These are phyloP conservation scores for Starmerella stigmatis DNA, from an alignment of 805 yeast species.

Conservation along the genomic window DNA sequence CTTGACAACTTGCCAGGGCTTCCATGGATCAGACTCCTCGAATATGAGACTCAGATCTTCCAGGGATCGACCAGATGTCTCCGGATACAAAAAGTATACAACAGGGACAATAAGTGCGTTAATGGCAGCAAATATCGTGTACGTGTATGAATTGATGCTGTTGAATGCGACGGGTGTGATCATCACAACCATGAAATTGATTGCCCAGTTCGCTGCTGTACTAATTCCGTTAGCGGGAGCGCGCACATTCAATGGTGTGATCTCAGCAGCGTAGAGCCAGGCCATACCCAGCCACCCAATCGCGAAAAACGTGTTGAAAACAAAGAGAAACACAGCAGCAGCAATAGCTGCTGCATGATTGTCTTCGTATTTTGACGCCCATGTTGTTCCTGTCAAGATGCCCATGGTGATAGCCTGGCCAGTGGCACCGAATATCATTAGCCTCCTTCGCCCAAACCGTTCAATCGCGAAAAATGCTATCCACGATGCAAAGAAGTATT, in stretches of 20 bases:
- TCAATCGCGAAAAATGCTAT: conserved; percentile 49
- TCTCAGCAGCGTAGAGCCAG: conserved; percentile 55
- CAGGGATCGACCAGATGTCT: conserved; percentile 49
- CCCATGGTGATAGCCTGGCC: conserved; percentile 36
- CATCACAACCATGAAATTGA: conserved; percentile 56
- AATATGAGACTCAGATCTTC: conserved; percentile 42
- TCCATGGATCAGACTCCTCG: conserved; percentile 38
- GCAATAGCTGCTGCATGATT: conserved; percentile 41
- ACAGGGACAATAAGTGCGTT: conserved; percentile 40
- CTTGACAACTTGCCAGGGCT: conserved; percentile 37
- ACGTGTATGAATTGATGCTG: conserved; percentile 44
- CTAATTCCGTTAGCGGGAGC: conserved; percentile 52
- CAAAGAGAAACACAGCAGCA: conserved; percentile 53
- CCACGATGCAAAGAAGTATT: conserved; percentile 33
- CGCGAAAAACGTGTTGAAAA: conserved; percentile 46
- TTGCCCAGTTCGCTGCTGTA: conserved; percentile 56
- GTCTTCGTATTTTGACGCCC: conserved; percentile 28
- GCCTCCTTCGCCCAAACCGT: conserved; percentile 41
- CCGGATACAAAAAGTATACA: conserved; percentile 43
- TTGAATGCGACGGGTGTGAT: conserved; percentile 42
- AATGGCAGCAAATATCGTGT: conserved; percentile 48
- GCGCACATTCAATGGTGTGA: conserved; percentile 46
- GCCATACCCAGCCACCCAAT: conserved; percentile 44
- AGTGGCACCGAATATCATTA: conserved; percentile 28
- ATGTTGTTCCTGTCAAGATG: conserved; percentile 28